Conservation (phyloP, 495 filamentous ascomycete genomes). For the Lasiosphaeria hispida region DNA sequence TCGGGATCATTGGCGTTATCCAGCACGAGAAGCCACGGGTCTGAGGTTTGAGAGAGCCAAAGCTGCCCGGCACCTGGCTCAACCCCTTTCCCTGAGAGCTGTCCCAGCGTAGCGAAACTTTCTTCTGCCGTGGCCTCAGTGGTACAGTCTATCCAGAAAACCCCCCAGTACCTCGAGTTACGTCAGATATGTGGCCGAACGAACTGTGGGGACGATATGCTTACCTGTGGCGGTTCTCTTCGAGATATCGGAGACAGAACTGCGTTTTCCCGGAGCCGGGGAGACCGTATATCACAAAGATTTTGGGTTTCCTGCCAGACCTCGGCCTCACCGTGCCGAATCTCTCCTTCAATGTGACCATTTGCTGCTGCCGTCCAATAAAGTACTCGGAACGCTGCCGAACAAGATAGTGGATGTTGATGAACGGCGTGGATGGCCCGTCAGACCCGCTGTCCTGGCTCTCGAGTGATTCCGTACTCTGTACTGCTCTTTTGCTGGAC, state of each 20-base stretch:
- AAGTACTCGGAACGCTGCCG: constrained; percentile 5
- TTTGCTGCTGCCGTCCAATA: background rate
- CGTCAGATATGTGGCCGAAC: background rate
- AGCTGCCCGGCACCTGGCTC: constrained; percentile 3
- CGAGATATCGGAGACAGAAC: constrained; percentile 8
- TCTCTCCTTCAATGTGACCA: background rate
- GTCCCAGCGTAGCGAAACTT: background rate
- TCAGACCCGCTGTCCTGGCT: constrained; percentile 5
- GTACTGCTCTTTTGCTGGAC: background rate
- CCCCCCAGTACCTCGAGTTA: background rate
- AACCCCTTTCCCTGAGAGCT: constrained; percentile 4
- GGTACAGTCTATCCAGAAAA: constrained; percentile 9
- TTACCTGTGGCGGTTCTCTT: constrained; percentile 4
- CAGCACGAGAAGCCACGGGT: constrained; percentile 8
- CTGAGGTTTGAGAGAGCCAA: constrained; percentile 2
- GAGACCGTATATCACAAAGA: constrained; percentile 7
- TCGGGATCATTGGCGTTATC: constrained; percentile 7
- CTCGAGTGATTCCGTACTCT: background rate
- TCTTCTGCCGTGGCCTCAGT: constrained; percentile 7
- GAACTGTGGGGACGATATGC: background rate
- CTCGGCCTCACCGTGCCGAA: constrained; percentile 4
- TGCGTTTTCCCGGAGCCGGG: constrained; percentile 5
- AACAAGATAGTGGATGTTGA: constrained; percentile 7
- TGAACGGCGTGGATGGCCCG: constrained; percentile 1
- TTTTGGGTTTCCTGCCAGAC: constrained; percentile 2